A percentile compares a stretch with the other conserved stretches of the same genome.
Evolutionary conservation across 495 filamentous ascomycete genomes (phyloP).

Genomic region (Aspergillus leporis): DNA sequence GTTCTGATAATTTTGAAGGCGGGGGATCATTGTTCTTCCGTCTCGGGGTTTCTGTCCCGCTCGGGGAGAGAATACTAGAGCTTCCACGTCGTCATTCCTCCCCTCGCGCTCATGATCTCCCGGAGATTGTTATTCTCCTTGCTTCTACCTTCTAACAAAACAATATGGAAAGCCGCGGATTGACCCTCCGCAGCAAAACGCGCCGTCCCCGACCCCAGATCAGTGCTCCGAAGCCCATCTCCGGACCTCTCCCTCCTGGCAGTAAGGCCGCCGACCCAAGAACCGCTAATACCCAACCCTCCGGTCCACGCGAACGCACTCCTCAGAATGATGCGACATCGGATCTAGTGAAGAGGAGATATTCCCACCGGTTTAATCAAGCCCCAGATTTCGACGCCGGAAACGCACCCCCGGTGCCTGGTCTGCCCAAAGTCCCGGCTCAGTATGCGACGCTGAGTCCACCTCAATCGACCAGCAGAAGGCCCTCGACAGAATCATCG

Average conservation of each 20-base stretch:
- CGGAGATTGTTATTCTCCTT: slow-evolving; percentile 3
- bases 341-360: slow-evolving; percentile 90
- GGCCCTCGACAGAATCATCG: slow-evolving; percentile 43
- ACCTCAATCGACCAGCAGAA: slow-evolving; percentile 46
- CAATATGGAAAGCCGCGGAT: slow-evolving; percentile 61
- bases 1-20: slow-evolving; percentile 41
- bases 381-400: slow-evolving; percentile 64
- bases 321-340: slow-evolving; percentile 61
- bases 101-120: slow-evolving; percentile 6
- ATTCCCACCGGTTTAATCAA: slow-evolving; percentile 87
- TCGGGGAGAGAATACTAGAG: slow-evolving; percentile 7
- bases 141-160: not conserved
- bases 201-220: slow-evolving; percentile 70
- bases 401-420: slow-evolving; percentile 66
- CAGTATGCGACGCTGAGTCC: slow-evolving; percentile 50
- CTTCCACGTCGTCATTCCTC: slow-evolving; percentile 2
- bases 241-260: slow-evolving; percentile 55
- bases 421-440: slow-evolving; percentile 51
- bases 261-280: slow-evolving; percentile 29
- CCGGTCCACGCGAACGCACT: slow-evolving; percentile 33
- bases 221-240: slow-evolving; percentile 82
- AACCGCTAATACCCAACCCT: slow-evolving; percentile 19
- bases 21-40: slow-evolving; percentile 46
- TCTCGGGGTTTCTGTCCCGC: slow-evolving; percentile 37
- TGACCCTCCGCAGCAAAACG: slow-evolving; percentile 89